These are phyloP conservation scores for Sclerotinia sclerotiorum DNA, from an alignment of 2,329 filamentous ascomycete species.

Conservation along the genomic window DNA sequence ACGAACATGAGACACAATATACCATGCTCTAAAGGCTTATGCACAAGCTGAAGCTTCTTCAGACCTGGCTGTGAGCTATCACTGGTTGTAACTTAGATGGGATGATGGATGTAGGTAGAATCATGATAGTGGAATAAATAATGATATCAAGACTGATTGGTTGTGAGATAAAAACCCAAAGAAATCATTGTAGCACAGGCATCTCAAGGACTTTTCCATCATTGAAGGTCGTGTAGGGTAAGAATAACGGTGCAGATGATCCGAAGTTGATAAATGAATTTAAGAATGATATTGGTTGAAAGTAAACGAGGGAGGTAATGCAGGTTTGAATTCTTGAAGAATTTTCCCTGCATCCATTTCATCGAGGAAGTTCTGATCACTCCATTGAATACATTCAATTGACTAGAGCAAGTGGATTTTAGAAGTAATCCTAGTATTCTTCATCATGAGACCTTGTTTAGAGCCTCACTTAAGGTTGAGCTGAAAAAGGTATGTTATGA, in stretches of 20 bases:
- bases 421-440: not conserved
- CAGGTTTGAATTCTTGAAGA: not conserved
- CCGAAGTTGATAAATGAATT: not conserved
- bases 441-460: conserved; percentile 4
- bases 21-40: not conserved
- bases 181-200: not conserved
- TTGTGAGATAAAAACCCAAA: not conserved
- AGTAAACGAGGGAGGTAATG: not conserved
- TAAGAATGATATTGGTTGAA: not conserved
- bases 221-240: not conserved
- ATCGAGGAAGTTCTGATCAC: not conserved
- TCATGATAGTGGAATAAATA: not conserved
- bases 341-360: conserved; percentile 1
- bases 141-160: not conserved
- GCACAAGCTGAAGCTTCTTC: not conserved
- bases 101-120: not conserved
- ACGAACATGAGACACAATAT: not conserved
- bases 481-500: conserved; percentile 1
- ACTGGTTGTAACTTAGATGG: not conserved
- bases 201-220: not conserved
- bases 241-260: not conserved
- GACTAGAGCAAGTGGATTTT: not conserved
- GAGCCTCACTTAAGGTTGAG: conserved; percentile 13
- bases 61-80: not conserved
- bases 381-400: not conserved